phyloP scores from a whole-genome alignment of 345 rosid species.

The Pugionium cornutum region DNA sequence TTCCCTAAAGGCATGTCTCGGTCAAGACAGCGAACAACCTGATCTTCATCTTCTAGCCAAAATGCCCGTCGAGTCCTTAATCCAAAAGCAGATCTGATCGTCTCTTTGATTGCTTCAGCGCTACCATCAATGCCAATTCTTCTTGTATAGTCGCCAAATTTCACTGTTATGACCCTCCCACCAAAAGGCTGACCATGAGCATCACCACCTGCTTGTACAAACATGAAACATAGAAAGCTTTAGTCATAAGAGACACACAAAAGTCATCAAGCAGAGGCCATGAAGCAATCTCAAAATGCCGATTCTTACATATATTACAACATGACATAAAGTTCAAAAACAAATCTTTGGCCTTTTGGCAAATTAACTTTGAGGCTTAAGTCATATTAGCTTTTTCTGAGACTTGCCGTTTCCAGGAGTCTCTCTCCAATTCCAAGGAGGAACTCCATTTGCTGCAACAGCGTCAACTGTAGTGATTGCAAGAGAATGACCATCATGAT shows the following conservation, averaged over 20 bases:
- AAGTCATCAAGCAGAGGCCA: not conserved
- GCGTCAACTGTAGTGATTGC: conserved; percentile 88
- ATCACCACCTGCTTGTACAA: conserved; percentile 54
- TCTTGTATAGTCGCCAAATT: conserved; percentile 84
- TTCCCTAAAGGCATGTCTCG: conserved; percentile 94
- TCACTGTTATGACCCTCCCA: conserved; percentile 89
- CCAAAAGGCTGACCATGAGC: conserved; percentile 62
- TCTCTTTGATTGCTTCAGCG: conserved; percentile 86
- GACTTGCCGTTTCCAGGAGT: conserved; percentile 80
- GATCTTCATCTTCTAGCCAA: conserved; percentile 98
- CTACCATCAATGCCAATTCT: conserved; percentile 90
- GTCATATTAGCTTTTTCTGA: conserved; percentile 23
- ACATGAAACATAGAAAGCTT: conserved; percentile 13
- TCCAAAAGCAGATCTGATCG: conserved; percentile 81
- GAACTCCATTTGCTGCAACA: conserved; percentile 78
- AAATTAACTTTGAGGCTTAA: conserved; percentile 16
- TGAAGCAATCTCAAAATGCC: conserved; percentile 7
- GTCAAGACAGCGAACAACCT: conserved; percentile 77
- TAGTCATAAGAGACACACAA: not conserved
- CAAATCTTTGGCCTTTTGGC: conserved; percentile 6
- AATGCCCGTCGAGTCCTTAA: conserved; percentile 87
- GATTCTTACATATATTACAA: conserved; percentile 23
- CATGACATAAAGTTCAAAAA: conserved; percentile 17
- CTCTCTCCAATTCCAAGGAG: conserved; percentile 99
- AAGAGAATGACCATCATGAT: conserved; percentile 95